Conservation (phyloP, 345 rosid species). For the Syzygium grande region DNA sequence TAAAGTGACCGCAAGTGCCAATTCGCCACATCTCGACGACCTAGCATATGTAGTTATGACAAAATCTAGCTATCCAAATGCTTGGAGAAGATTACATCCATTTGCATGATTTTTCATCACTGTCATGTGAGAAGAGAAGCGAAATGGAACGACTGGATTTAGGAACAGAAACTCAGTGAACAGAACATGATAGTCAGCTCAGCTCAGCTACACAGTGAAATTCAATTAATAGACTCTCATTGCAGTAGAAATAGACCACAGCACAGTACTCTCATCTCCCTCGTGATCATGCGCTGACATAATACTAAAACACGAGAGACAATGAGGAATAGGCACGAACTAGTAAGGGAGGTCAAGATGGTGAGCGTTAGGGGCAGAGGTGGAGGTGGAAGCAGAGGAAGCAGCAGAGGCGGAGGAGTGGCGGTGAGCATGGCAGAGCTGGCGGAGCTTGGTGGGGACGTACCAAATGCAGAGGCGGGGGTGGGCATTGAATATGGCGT, state of each 20-base stretch:
- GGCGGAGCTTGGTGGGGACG: slow-evolving; percentile 93
- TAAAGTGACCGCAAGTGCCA: too few relatives aligned
- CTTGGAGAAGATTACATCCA: not conserved
- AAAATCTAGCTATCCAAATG: not conserved
- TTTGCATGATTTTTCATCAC: not conserved
- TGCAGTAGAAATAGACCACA: not conserved
- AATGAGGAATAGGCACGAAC: not conserved
- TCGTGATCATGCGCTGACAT: not conserved
- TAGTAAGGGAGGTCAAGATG: not conserved
- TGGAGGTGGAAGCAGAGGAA: slow-evolving; percentile 18
- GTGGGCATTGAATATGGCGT: slow-evolving; percentile 76
- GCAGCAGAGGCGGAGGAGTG: slow-evolving; percentile 37
- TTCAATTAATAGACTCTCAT: not conserved
- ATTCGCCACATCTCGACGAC: too few relatives aligned
- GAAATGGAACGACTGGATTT: not conserved
- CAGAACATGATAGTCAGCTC: not conserved
- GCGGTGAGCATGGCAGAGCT: slow-evolving; percentile 83
- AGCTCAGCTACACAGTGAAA: not conserved
- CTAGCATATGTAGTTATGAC: too few relatives aligned
- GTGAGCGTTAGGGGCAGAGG: not conserved
- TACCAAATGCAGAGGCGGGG: slow-evolving; percentile 96
- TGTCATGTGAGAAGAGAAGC: not conserved
- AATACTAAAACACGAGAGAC: not conserved
- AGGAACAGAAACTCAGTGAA: not conserved
- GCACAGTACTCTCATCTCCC: not conserved